phyloP scores from a whole-genome alignment of 805 yeast species.

The Saturnispora halmiae region DNA sequence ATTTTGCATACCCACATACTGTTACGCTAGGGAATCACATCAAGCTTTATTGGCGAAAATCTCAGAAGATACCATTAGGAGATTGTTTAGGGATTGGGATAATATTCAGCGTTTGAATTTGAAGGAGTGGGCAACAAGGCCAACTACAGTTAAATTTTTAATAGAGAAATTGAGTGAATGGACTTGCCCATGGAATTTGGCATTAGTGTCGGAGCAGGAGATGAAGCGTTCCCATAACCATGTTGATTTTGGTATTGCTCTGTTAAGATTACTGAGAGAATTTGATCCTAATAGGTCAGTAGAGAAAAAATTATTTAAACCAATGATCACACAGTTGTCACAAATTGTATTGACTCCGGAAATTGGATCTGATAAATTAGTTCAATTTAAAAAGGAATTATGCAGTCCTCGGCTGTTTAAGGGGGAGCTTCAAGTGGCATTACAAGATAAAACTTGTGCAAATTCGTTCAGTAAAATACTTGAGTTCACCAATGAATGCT shows the following conservation, averaged over 20 bases:
- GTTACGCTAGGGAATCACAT: conserved; percentile 64
- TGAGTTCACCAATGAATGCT: conserved; percentile 20
- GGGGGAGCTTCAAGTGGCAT: conserved; percentile 21
- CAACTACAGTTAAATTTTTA: conserved; percentile 40
- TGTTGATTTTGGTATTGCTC: conserved; percentile 44
- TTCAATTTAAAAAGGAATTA: conserved; percentile 18
- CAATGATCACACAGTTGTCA: conserved; percentile 41
- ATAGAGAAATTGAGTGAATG: conserved; percentile 69
- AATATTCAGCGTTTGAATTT: conserved; percentile 31
- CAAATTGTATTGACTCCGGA: conserved; percentile 37
- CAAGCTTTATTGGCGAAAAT: conserved; percentile 57
- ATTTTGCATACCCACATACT: conserved; percentile 82
- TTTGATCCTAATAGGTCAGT: conserved; percentile 40
- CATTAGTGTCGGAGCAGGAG: conserved; percentile 36
- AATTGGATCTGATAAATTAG: conserved; percentile 17
- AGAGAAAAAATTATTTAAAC: conserved; percentile 43
- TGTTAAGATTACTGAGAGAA: conserved; percentile 41
- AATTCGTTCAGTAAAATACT: conserved; percentile 5
- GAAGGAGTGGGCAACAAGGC: conserved; percentile 20
- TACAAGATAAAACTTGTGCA: conserved; percentile 11
- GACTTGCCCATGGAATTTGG: conserved; percentile 73
- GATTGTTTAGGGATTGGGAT: conserved; percentile 41
- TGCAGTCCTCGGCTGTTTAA: conserved; percentile 20
- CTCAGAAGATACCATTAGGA: conserved; percentile 54
- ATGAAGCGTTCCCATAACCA: conserved; percentile 42